Evolutionary conservation across 1,284 basidiomycete species (phyloP), one percentile per base, ranked within the genome.

Genomic region (Mixia osmundae): DNA sequence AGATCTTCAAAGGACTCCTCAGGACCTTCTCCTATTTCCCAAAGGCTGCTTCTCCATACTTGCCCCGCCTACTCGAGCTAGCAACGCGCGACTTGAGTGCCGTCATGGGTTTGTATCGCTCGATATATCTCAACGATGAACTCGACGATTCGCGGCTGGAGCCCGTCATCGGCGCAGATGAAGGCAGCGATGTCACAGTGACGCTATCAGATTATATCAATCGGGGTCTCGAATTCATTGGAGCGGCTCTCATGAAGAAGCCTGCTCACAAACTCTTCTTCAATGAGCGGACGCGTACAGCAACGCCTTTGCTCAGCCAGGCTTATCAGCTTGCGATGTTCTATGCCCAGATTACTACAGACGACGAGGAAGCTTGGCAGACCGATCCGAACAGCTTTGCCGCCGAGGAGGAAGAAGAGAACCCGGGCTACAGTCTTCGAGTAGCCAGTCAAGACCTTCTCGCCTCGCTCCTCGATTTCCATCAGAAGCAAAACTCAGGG

Each of bases 321-420:
- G n/a, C n/a, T n/a, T n/a, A 82, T 16, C 57, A 61, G 7, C 58
- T 65, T 4, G 62, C 77, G 2, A 67, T 83, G 45, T 66, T 64
- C 15, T 83, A 75, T 58, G 66, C 70, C 14, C 80, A 85, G 52
- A 85, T 95, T 63, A 83, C 83, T 0, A 64, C 67, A 12, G 79
- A 87, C 37, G 80, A 94, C 51, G 83, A 87, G 54, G 82, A 87
- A 34, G 75, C 71, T 26, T 95, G 89, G 87, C 68, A 69, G 3
- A 69, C 63, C 37, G 77, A 94, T 50, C 71, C 79, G 1, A 89
- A 91, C 46, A 71, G 76, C 2, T 95, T 95, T 52, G 73, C 95
- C 18, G 75, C 76, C 16, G 82, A 94, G 49, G 87, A 94, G 51
- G 82, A 94, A 44, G 89, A 94, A 47, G 83, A 91, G 45, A 73